These are phyloP conservation scores for Naganishia albida DNA, from an alignment of 1,284 basidiomycete genomes.

Conservation along the genomic window DNA sequence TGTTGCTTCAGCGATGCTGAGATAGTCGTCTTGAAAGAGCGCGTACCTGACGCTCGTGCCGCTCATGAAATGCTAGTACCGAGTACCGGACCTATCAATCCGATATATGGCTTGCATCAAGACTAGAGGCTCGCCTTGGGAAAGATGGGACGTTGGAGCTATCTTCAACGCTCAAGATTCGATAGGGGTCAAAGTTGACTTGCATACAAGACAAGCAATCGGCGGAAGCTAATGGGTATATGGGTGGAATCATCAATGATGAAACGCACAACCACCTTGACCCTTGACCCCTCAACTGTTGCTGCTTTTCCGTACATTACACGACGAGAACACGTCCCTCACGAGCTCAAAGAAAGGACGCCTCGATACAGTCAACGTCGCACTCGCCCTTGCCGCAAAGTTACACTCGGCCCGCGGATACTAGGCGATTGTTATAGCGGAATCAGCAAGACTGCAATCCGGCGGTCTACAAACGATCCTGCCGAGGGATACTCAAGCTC, in stretches of 20 bases:
- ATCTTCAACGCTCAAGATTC: no score
- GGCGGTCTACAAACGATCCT: not conserved
- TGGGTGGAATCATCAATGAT: not conserved
- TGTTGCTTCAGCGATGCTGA: not conserved
- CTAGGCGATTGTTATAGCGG: not conserved
- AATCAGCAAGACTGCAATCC: not conserved
- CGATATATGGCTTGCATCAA: no score
- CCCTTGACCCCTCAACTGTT: not conserved
- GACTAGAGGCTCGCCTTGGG: no score
- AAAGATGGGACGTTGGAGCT: no score
- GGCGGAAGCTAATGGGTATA: slow-evolving; percentile 11
- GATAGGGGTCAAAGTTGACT: no score
- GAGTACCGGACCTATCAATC: no score
- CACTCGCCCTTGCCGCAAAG: not conserved
- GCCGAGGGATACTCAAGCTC: not conserved
- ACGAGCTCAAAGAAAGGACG: not conserved
- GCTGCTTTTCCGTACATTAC: not conserved
- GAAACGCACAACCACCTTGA: not conserved
- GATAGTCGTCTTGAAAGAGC: not conserved
- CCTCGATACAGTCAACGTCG: not conserved
- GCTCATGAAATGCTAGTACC: no score
- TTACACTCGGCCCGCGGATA: no score
- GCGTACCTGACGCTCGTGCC: not conserved
- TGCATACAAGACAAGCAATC: not conserved
- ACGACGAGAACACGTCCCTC: not conserved